Evolutionary conservation across 257 asterid species (phyloP).

Genomic region (Cruciata laevipes): DNA sequence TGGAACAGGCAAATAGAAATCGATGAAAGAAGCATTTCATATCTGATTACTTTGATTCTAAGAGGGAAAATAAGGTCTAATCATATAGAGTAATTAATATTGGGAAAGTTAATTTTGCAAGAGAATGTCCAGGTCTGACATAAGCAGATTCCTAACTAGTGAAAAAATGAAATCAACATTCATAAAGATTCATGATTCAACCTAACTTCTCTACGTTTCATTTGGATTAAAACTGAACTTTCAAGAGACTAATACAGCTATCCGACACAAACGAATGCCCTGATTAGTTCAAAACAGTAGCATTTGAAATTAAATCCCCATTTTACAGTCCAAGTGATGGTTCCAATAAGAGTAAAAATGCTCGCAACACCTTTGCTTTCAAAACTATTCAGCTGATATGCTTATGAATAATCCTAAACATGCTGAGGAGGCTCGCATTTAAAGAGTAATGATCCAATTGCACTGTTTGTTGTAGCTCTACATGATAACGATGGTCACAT

Average conservation of each 20-base stretch:
- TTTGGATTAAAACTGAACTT: background rate
- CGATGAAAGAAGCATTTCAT: background rate
- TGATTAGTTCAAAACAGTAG: background rate
- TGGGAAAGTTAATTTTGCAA: background rate
- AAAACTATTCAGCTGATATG: background rate
- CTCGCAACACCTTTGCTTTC: background rate
- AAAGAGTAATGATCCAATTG: no score
- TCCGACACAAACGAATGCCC: background rate
- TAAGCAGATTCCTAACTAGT: background rate
- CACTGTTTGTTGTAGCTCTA: no score
- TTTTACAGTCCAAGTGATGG: background rate
- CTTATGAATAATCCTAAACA: background rate
- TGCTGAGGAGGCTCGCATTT: no score
- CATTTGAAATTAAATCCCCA: background rate
- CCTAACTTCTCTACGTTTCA: background rate
- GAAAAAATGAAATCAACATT: background rate
- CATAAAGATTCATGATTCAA: background rate
- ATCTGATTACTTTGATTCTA: background rate
- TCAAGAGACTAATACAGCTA: background rate
- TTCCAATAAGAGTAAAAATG: background rate
- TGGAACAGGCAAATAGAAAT: background rate
- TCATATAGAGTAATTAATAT: background rate
- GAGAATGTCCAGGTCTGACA: background rate
- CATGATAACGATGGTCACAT: no score
- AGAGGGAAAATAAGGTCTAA: background rate